Evolutionary conservation across 345 rosid genomes (phyloP).

Genomic region (Eucalyptus melliodora): DNA sequence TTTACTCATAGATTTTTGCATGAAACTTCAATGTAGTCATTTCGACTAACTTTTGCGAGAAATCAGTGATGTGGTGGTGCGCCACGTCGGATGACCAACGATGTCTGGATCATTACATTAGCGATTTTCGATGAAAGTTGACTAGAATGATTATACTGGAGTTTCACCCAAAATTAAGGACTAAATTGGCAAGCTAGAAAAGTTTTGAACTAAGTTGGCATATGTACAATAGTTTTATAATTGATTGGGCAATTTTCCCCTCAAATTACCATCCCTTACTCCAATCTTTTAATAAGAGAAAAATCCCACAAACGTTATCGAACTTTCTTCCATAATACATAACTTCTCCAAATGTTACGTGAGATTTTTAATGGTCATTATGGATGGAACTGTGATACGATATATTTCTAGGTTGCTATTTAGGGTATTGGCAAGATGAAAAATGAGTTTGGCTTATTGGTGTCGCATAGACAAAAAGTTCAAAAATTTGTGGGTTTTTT

Average conservation of each 20-base stretch:
- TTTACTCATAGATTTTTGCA: rapidly evolving
- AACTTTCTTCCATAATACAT: background rate
- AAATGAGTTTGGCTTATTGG: too few species aligned
- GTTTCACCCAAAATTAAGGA: background rate
- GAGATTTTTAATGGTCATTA: rapidly evolving
- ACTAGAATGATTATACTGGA: background rate
- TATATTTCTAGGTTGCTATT: background rate
- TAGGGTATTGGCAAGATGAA: too few species aligned
- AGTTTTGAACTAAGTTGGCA: background rate
- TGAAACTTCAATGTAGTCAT: background rate
- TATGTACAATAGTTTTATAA: background rate
- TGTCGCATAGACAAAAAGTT: background rate
- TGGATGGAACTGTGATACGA: rapidly evolving
- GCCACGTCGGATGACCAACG: rapidly evolving
- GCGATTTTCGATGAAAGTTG: background rate
- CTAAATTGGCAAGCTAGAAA: background rate
- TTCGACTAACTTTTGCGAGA: too few species aligned
- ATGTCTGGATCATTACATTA: rapidly evolving
- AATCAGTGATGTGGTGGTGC: too few species aligned
- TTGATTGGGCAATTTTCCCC: background rate
- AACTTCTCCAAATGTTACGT: background rate
- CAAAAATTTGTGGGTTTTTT: background rate
- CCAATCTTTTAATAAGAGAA: background rate
- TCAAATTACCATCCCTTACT: background rate
- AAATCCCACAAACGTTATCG: rapidly evolving